These are phyloP conservation scores for Penicilliopsis zonata DNA, from an alignment of 495 filamentous ascomycete genomes.

Conservation along the genomic window DNA sequence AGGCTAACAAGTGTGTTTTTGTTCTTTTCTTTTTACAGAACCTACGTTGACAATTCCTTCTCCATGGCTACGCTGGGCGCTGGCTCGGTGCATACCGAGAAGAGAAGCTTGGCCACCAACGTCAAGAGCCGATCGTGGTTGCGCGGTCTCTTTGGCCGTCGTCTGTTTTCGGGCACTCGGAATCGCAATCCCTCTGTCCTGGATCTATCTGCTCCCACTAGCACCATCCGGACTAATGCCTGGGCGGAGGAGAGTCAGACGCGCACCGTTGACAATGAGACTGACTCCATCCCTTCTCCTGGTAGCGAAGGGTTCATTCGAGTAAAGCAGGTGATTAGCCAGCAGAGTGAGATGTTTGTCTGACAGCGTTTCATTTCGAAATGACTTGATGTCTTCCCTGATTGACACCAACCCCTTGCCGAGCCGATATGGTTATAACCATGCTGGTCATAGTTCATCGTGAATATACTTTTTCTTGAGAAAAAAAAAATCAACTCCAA, in stretches of 20 bases:
- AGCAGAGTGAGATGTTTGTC: slow-evolving; percentile 18
- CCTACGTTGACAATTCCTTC: slow-evolving; percentile 3
- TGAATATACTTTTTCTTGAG: no score
- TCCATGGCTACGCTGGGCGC: neutral
- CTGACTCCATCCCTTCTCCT: slow-evolving; percentile 8
- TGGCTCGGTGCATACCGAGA: slow-evolving; percentile 14
- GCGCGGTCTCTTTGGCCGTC: slow-evolving; percentile 5
- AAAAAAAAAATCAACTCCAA: no score
- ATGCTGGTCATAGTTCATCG: no score
- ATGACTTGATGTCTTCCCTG: no score
- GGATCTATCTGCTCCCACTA: slow-evolving; percentile 10
- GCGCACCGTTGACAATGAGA: slow-evolving; percentile 7
- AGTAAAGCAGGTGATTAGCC: slow-evolving; percentile 26
- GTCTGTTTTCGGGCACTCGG: slow-evolving; percentile 1
- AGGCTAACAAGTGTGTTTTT: no score
- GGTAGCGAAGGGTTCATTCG: slow-evolving; percentile 16
- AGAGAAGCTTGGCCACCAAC: slow-evolving; percentile 5
- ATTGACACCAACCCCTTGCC: no score
- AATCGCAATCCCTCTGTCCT: slow-evolving; percentile 8
- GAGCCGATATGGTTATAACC: no score
- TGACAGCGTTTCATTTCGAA: no score
- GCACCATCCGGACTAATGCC: slow-evolving; percentile 23
- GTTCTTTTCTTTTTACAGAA: slow-evolving; percentile 1
- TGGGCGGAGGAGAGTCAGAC: slow-evolving; percentile 21
- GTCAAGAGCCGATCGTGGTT: slow-evolving; percentile 8